Percentiles rank a stretch among this genome's conserved stretches.
Evolutionary conservation across 306 rosid species (phyloP).

Genomic region (Coriaria nepalensis): DNA sequence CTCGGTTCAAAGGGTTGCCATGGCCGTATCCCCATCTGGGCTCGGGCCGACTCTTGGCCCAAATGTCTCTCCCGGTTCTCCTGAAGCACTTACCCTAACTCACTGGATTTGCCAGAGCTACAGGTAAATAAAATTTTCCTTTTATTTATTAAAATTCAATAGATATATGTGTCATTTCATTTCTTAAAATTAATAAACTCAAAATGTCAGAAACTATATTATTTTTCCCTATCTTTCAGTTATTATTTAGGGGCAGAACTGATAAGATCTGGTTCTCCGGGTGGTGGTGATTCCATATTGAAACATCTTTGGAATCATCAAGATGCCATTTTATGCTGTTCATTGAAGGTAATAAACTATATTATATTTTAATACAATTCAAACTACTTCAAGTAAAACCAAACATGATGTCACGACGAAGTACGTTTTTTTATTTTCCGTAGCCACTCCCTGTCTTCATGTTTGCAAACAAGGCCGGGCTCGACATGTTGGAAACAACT

Average conservation of each 20-base stretch:
- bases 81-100: slow-evolving; percentile 76
- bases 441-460: slow-evolving; percentile 76
- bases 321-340: slow-evolving; percentile 89
- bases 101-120: slow-evolving; percentile 95
- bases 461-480: slow-evolving; percentile 91
- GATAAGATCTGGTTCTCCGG: slow-evolving; percentile 48
- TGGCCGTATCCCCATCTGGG: slow-evolving; percentile 87
- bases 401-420: no score
- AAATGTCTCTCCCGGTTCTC: slow-evolving; percentile 67
- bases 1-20: slow-evolving; percentile 90
- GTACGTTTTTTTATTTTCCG: neutral
- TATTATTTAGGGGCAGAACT: slow-evolving; percentile 56
- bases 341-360: slow-evolving; percentile 39
- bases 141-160: no score
- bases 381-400: no score
- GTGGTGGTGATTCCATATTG: slow-evolving; percentile 45
- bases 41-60: slow-evolving; percentile 44
- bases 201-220: no score
- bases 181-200: no score
- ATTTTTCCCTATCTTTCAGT: slow-evolving; percentile 20
- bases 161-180: no score
- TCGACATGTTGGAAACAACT: slow-evolving; percentile 94
- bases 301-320: slow-evolving; percentile 83
- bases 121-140: slow-evolving; percentile 25
- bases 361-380: neutral